Base-by-base conservation (phyloP, 2,329 filamentous ascomycete genomes). In the Diplodia seriata region DNA sequence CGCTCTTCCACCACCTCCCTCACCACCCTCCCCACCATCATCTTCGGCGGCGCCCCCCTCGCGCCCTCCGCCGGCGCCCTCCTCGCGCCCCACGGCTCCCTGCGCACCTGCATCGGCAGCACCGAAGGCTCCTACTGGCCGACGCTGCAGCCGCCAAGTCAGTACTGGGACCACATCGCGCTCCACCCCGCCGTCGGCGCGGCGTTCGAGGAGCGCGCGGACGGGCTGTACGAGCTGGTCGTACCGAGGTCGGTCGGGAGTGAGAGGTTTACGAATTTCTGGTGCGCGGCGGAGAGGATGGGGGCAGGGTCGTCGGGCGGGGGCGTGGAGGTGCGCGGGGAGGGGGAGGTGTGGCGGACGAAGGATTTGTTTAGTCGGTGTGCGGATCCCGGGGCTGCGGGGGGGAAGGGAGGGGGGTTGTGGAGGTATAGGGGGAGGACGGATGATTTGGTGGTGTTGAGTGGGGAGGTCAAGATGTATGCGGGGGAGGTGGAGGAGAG, bases 281-380 rank as follows among this genome's bases (percentile, higher is more conserved):
- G 40, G n/a, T 18, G 5, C 5, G 31, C 54, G 54, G 33, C 33
- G 18, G 72, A 74, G 5, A 38, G 69, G 14, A 55, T 55, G 51
- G n/a, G n/a, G n/a, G n/a, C n/a, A n/a, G n/a, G n/a, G n/a, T n/a
- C n/a, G n/a, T n/a, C n/a, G n/a, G 26, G 51, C 51, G 29, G 51
- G 5, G 29, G 4, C 0, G 51, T 8, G 6, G 49, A 20, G 4
- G 49, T 5, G 7, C 5, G 49, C 1, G 49, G 18, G 6, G 8
- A 12, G 33, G 33, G 8, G 3, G 29, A 73, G 1, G 70, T 70
- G 61, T 74, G 69, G 43, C 70, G 68, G 12, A 73, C 74, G 7
- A 72, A 71, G 36, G 75, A 75, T 55, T 66, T 76, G n/a, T 74
- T 67, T 59, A 69, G 61, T 15, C 51, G 50, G 50, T 36, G 57